Evolutionary conservation across 2,329 filamentous ascomycete species (phyloP).

Genomic region (Calonectria pseudoturangicola): DNA sequence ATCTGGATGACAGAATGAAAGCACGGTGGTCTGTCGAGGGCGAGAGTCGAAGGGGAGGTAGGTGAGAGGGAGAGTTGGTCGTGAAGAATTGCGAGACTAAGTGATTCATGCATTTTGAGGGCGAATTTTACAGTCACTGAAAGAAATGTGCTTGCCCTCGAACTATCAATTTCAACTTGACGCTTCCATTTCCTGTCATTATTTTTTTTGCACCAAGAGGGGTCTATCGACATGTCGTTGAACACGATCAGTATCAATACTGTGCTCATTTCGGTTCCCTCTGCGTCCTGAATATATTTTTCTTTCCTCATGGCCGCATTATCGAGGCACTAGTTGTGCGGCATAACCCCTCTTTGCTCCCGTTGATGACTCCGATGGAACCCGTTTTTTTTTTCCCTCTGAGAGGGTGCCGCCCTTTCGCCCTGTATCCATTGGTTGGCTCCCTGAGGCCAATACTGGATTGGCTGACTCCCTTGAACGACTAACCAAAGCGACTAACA

Average conservation of each 20-base stretch:
- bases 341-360: slow-evolving; percentile 29
- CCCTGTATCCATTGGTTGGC: slow-evolving; percentile 23
- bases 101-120: slow-evolving; percentile 26
- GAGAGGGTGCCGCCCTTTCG: slow-evolving; percentile 34
- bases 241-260: background rate
- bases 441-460: slow-evolving; percentile 42
- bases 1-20: background rate
- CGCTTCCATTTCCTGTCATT: background rate
- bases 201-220: background rate
- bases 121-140: slow-evolving; percentile 20
- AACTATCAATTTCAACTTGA: background rate
- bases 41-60: slow-evolving; percentile 12
- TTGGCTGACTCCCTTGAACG: slow-evolving; percentile 42
- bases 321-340: slow-evolving; percentile 27
- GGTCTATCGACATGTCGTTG: background rate
- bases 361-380: slow-evolving; percentile 44
- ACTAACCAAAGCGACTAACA: slow-evolving; percentile 30
- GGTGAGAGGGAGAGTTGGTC: slow-evolving; percentile 14
- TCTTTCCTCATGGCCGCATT: background rate
- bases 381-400: slow-evolving; percentile 39
- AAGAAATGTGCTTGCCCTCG: slow-evolving; percentile 21
- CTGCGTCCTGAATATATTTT: background rate
- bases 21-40: slow-evolving; percentile 14
- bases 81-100: slow-evolving; percentile 11
- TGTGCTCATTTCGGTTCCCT: background rate